Percentiles rank a stretch among this genome's conserved stretches.
Conservation (phyloP, 139 green algal genomes). For the Penium margaritaceum region DNA sequence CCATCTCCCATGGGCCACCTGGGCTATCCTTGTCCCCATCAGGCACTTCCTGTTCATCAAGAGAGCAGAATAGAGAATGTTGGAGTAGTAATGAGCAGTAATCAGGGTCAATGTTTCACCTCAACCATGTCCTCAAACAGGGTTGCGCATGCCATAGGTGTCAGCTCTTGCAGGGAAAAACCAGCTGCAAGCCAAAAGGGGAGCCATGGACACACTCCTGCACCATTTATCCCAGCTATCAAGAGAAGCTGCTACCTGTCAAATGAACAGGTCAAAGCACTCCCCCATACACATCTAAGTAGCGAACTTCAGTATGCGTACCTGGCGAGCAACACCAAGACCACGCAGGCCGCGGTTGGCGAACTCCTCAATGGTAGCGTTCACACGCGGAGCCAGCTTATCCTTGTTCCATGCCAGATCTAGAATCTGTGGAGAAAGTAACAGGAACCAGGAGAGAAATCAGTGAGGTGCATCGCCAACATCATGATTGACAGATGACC, state of each 20-base stretch:
- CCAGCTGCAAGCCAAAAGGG: too few species aligned
- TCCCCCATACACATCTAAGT: too few species aligned
- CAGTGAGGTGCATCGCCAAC: neutral
- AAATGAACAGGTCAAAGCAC: too few species aligned
- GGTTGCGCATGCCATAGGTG: too few species aligned
- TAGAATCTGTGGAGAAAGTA: slow-evolving; percentile 23
- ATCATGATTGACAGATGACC: neutral
- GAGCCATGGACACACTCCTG: too few species aligned
- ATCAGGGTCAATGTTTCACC: too few species aligned
- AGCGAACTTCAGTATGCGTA: slow-evolving; percentile 21
- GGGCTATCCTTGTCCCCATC: slow-evolving; percentile 20
- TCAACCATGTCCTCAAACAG: too few species aligned
- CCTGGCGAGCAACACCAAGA: slow-evolving; percentile 60
- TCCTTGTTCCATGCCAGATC: slow-evolving; percentile 41
- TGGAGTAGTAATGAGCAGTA: too few species aligned
- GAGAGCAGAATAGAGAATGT: too few species aligned
- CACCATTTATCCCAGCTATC: too few species aligned
- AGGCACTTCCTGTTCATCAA: slow-evolving; percentile 37
- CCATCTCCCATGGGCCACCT: slow-evolving; percentile 50
- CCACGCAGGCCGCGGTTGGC: slow-evolving; percentile 68
- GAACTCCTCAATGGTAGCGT: slow-evolving; percentile 53
- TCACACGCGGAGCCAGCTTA: slow-evolving; percentile 42
- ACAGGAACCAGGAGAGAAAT: neutral
- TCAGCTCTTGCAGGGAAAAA: too few species aligned
- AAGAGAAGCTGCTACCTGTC: too few species aligned